A percentile compares a stretch with the other conserved stretches of the same genome.
These are phyloP conservation scores for Paratrypanosoma confusum DNA, from an alignment of 208 protist genomes.

Conservation along the genomic window DNA sequence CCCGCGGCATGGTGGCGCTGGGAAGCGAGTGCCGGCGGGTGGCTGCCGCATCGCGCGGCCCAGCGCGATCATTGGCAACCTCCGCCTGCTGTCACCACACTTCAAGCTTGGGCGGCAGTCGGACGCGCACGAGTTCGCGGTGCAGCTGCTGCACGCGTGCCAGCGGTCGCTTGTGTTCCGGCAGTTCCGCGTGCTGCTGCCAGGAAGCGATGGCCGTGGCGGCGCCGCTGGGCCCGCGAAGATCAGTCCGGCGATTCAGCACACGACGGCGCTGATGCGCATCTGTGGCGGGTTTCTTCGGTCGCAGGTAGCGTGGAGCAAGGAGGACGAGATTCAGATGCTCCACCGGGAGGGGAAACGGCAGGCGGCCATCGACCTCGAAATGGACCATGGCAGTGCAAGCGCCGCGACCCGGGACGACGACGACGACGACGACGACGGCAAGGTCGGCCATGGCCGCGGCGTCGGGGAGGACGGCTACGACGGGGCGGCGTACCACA, in stretches of 20 bases:
- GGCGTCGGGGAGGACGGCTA: too few species aligned
- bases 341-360: constrained; percentile 44
- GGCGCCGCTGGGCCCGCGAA: constrained; percentile 65
- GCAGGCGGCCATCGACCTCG: constrained; percentile 66
- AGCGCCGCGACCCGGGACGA: neutral
- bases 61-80: constrained; percentile 34
- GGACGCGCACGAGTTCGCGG: constrained; percentile 87
- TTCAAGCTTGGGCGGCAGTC: constrained; percentile 75
- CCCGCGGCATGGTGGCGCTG: constrained; percentile 10
- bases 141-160: constrained; percentile 69
- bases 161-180: constrained; percentile 71
- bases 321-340: constrained; percentile 67
- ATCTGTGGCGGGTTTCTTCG: constrained; percentile 78
- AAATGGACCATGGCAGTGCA: constrained; percentile 20
- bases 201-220: too few species aligned
- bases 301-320: constrained; percentile 72
- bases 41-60: constrained; percentile 33
- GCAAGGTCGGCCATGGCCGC: too few species aligned
- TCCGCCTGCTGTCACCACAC: constrained; percentile 54
- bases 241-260: constrained; percentile 34
- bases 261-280: constrained; percentile 68
- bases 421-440: too few species aligned
- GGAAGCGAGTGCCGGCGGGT: too few species aligned
- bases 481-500: too few species aligned
- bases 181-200: too few species aligned